Percentiles rank a stretch among this genome's conserved stretches.
These are phyloP conservation scores for Ulota crispa DNA, from an alignment of 225 moss, liverwort and hornwort species.

Conservation along the genomic window DNA sequence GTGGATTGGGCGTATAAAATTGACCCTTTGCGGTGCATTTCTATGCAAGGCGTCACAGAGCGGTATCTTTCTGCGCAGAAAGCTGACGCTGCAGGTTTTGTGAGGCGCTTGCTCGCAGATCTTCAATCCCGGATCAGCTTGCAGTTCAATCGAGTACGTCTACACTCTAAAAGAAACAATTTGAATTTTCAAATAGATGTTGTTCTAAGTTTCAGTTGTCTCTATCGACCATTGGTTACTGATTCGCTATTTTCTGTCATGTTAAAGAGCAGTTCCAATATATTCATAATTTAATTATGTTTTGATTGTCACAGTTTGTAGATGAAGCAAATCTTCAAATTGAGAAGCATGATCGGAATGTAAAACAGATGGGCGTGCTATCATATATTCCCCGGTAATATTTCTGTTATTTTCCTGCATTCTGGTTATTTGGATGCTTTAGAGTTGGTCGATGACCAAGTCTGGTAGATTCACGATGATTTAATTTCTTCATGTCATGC, in stretches of 20 bases:
- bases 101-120: constrained; percentile 89
- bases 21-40: constrained; percentile 94
- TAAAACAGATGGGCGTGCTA: constrained; percentile 86
- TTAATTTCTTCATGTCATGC: background rate
- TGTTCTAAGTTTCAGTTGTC: constrained; percentile 5
- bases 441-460: background rate
- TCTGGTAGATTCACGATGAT: background rate
- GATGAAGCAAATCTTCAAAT: constrained; percentile 96
- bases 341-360: constrained; percentile 90
- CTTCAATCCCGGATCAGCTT: constrained; percentile 84
- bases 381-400: constrained; percentile 87
- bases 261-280: constrained; percentile 10
- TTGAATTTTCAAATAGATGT: background rate
- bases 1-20: constrained; percentile 97
- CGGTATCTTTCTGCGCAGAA: constrained; percentile 88
- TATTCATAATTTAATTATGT: background rate
- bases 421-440: background rate
- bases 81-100: constrained; percentile 91
- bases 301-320: constrained; percentile 70
- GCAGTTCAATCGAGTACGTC: constrained; percentile 85
- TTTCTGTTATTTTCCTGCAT: constrained; percentile 2
- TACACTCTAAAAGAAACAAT: background rate
- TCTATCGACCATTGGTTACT: background rate
- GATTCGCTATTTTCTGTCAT: background rate
- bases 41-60: constrained; percentile 99